Conservation (phyloP, 768 basidiomycete genomes). For the Panaeolus papilionaceus region DNA sequence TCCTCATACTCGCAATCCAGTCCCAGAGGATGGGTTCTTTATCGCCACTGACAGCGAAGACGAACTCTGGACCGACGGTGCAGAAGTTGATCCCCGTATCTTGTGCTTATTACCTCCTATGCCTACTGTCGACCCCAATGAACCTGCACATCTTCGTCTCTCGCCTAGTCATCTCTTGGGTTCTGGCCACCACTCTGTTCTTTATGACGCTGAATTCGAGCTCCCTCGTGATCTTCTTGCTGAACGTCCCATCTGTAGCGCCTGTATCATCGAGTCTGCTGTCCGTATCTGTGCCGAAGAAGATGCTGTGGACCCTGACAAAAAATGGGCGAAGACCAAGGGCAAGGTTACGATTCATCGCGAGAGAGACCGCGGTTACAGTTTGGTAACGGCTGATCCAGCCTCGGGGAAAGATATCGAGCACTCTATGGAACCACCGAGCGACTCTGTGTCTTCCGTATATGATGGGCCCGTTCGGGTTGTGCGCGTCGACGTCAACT, state of each 20-base stretch:
- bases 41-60: neutral
- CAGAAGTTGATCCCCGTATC: conserved; percentile 25
- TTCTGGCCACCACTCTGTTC: conserved; percentile 57
- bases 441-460: neutral
- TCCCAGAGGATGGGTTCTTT: neutral
- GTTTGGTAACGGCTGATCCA: no score
- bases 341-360: neutral
- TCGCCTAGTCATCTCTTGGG: conserved; percentile 45
- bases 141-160: conserved; percentile 59
- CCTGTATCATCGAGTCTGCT: conserved; percentile 43
- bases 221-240: conserved; percentile 50
- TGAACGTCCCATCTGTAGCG: conserved; percentile 40
- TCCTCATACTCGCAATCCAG: neutral
- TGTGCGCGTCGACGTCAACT: conserved; percentile 34
- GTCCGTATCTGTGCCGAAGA: conserved; percentile 29
- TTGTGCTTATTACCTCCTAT: conserved; percentile 36
- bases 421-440: conserved; percentile 2
- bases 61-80: no score
- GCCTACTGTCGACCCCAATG: conserved; percentile 28
- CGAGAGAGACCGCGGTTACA: no score
- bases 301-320: conserved; percentile 29
- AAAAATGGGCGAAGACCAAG: neutral
- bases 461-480: conserved; percentile 35
- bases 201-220: conserved; percentile 58
- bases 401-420: neutral